Conservation (phyloP, 306 rosid genomes). For the Quercus aquifolioides region DNA sequence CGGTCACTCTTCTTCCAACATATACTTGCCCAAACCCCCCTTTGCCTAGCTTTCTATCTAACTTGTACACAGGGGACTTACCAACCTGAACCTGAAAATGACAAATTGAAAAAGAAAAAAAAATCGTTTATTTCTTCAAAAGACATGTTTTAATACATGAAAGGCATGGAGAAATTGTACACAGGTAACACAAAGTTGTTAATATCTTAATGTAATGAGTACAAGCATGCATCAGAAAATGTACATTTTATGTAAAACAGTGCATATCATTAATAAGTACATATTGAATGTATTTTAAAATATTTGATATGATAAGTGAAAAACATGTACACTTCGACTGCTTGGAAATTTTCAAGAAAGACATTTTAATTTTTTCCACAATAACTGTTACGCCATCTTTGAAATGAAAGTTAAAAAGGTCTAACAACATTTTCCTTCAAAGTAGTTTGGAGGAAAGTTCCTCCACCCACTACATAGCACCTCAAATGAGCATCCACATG, state of each 20-base stretch:
- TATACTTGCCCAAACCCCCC: slow-evolving; percentile 98
- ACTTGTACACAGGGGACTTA: slow-evolving; percentile 76
- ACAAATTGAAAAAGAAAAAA: not conserved
- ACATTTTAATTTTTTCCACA: not conserved
- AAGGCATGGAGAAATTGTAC: not conserved
- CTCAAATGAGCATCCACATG: too few species aligned
- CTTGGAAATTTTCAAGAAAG: not conserved
- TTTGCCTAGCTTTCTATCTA: slow-evolving; percentile 89
- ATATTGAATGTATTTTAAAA: not conserved
- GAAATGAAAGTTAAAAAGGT: not conserved
- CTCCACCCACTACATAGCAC: too few species aligned
- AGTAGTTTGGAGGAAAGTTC: too few species aligned
- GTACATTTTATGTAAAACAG: not conserved
- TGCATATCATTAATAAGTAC: not conserved
- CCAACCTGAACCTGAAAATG: slow-evolving; percentile 83
- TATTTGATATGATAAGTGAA: not conserved
- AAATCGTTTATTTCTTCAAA: not conserved
- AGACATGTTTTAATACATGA: not conserved
- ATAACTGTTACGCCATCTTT: not conserved
- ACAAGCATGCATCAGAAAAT: not conserved
- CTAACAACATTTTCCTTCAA: not conserved
- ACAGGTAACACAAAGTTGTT: not conserved
- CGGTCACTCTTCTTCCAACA: slow-evolving; percentile 84
- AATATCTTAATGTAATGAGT: not conserved
- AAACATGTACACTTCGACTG: not conserved